Base-by-base conservation (phyloP, 2,329 filamentous ascomycete genomes). In the Pseudocercospora pini-densiflorae region DNA sequence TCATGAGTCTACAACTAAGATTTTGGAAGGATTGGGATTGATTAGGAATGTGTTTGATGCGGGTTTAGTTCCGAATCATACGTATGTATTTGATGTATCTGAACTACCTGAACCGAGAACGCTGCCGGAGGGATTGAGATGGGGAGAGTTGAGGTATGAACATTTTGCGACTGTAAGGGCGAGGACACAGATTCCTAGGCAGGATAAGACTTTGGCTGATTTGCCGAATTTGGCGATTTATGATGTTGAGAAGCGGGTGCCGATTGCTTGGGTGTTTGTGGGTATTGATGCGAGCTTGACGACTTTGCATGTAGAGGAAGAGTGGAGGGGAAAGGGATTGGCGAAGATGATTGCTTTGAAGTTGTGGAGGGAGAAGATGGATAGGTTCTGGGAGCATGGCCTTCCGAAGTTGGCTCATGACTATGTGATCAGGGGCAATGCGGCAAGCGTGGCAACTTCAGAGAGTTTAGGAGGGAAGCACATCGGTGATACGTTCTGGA, bases 211-310 rank as follows among this genome's bases (percentile, higher is more conserved):
- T 10, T 67, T 84, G 61, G 69, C 79, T 47, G 74, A 77, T 31
- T 61, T 83, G 59, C 79, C 80, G 7, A 23, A 78, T 85, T 60
- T 76, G 19, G 75, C 72, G 3, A 72, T 78, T 53, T 77, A 67
- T 60, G 64, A 61, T 29, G 54, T 24, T 1, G 36, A 70, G 14
- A 83, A 79, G 1, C 82, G 85, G 19, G 82, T 79, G 0, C 85
- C 87, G 0, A 78, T 92, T 5, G 87, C 89, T 0, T 92, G 90
- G 90, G 86, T 84, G 0, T 90, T 92, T 62, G 71, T 81, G 78
- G 88, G 87, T 0, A 79, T 85, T 2, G 89, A 91, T 72, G 88
- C 85, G 0, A 88, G 86, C n/a, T 75, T 90, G 16, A 85, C 83
- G 10, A 86, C 85, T 31, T 76, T 91, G 40, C 87, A 90, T 74